These are phyloP conservation scores for Geopyxis carbonaria DNA, from an alignment of 495 filamentous ascomycete genomes.

Conservation along the genomic window DNA sequence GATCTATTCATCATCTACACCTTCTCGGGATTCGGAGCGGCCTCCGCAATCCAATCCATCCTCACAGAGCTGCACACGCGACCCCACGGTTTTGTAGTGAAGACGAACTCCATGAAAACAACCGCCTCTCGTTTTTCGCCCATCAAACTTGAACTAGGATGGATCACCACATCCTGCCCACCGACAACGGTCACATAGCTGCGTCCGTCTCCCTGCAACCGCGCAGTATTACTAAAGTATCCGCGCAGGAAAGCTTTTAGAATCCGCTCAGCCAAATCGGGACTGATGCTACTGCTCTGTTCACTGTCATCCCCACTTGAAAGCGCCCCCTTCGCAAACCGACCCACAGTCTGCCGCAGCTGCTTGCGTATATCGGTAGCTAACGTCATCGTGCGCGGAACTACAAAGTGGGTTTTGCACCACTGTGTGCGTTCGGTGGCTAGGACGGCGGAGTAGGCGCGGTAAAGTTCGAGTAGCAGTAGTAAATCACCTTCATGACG, in stretches of 20 bases:
- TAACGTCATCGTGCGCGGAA: constrained; percentile 62
- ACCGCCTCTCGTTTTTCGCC: constrained; percentile 84
- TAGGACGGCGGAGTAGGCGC: constrained; percentile 38
- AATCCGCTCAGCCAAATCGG: constrained; percentile 39
- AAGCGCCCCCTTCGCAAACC: constrained; percentile 9
- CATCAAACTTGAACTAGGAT: constrained; percentile 72
- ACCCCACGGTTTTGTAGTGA: constrained; percentile 80
- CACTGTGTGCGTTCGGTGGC: neutral
- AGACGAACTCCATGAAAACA: constrained; percentile 91
- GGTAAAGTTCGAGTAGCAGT: constrained; percentile 68
- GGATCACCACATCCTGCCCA: constrained; percentile 72
- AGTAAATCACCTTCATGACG: constrained; percentile 79
- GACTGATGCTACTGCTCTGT: constrained; percentile 23
- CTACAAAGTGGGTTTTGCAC: constrained; percentile 45
- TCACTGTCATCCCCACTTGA: too few species aligned
- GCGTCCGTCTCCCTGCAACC: constrained; percentile 59
- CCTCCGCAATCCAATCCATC: constrained; percentile 70
- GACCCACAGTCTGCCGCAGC: constrained; percentile 41
- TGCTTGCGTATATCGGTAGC: constrained; percentile 66
- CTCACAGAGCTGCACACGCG: constrained; percentile 75
- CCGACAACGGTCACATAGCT: constrained; percentile 67
- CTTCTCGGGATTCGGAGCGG: constrained; percentile 30
- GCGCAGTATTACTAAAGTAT: constrained; percentile 66
- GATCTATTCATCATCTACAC: constrained; percentile 1
- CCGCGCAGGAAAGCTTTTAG: constrained; percentile 69